phyloP scores from a whole-genome alignment of 352 stramenopile genomes.

The Pythium sp. region DNA sequence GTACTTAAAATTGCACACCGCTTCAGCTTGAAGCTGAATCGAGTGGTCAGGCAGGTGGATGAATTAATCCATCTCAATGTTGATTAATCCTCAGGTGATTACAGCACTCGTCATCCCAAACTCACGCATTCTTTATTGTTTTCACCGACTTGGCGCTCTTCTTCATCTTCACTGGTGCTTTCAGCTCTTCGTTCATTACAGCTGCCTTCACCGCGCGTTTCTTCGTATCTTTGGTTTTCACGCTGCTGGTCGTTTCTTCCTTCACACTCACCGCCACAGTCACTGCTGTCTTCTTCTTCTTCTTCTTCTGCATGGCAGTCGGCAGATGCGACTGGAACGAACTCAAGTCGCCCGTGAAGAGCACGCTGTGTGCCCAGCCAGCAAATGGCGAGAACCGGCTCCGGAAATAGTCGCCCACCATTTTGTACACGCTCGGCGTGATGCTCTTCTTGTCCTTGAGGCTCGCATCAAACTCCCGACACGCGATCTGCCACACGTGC shows the following conservation, averaged over 20 bases:
- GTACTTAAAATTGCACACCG: background rate
- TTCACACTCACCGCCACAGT: background rate
- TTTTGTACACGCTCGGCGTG: slow-evolving; percentile 81
- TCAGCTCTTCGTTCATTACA: background rate
- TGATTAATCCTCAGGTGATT: background rate
- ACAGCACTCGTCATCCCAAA: background rate
- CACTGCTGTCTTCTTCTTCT: background rate
- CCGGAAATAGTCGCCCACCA: slow-evolving; percentile 93
- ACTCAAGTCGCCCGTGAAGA: slow-evolving; percentile 52
- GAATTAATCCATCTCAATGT: background rate
- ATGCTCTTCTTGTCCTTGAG: slow-evolving; percentile 64
- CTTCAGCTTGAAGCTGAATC: background rate
- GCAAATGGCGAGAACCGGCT: slow-evolving; percentile 84
- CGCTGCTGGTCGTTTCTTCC: background rate
- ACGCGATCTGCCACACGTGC: slow-evolving; percentile 96
- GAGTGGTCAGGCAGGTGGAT: background rate
- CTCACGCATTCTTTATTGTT: background rate
- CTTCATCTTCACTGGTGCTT: background rate
- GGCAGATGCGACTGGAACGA: slow-evolving; percentile 32
- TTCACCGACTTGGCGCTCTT: background rate
- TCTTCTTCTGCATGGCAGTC: slow-evolving; percentile 24
- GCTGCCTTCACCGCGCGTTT: background rate
- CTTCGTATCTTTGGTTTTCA: background rate
- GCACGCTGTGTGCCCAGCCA: slow-evolving; percentile 90
- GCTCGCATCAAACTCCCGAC: slow-evolving; percentile 65